These are phyloP conservation scores for Xylaria sp. DNA, from an alignment of 2,329 filamentous ascomycete species.

Conservation along the genomic window DNA sequence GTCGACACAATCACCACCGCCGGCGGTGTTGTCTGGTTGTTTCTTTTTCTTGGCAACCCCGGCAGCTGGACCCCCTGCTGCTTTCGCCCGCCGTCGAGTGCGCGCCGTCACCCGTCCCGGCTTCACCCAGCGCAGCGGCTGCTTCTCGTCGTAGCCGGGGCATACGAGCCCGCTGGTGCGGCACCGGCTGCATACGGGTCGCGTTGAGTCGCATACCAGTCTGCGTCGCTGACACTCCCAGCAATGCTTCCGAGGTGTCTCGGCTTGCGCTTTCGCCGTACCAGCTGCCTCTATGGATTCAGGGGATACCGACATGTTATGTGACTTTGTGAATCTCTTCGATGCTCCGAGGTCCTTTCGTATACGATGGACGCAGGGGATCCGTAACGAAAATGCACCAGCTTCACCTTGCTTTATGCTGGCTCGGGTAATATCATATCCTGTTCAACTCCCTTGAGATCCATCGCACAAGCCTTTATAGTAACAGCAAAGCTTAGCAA, in stretches of 20 bases:
- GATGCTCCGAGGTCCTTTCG: background rate
- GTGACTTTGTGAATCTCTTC: background rate
- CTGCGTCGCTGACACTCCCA: slow-evolving; percentile 57
- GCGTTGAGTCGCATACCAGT: slow-evolving; percentile 54
- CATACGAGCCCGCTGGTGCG: slow-evolving; percentile 50
- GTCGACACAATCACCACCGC: background rate
- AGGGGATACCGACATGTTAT: slow-evolving; percentile 14
- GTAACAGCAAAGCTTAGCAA: background rate
- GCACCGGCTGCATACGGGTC: slow-evolving; percentile 54
- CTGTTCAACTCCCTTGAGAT: no score
- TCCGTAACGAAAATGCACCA: background rate
- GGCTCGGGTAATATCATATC: background rate
- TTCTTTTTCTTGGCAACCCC: background rate
- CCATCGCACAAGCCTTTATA: background rate
- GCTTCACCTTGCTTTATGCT: background rate
- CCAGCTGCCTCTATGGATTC: slow-evolving; percentile 7
- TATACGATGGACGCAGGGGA: background rate
- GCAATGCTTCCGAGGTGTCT: slow-evolving; percentile 48
- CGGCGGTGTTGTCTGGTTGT: background rate
- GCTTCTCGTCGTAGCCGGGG: slow-evolving; percentile 54
- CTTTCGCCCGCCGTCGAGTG: slow-evolving; percentile 27
- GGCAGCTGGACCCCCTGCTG: background rate
- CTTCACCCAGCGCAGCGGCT: slow-evolving; percentile 55
- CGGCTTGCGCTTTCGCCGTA: background rate
- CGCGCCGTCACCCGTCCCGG: slow-evolving; percentile 52